Conservation (phyloP, 1,284 basidiomycete genomes). For the Rhodotorula sp. region DNA sequence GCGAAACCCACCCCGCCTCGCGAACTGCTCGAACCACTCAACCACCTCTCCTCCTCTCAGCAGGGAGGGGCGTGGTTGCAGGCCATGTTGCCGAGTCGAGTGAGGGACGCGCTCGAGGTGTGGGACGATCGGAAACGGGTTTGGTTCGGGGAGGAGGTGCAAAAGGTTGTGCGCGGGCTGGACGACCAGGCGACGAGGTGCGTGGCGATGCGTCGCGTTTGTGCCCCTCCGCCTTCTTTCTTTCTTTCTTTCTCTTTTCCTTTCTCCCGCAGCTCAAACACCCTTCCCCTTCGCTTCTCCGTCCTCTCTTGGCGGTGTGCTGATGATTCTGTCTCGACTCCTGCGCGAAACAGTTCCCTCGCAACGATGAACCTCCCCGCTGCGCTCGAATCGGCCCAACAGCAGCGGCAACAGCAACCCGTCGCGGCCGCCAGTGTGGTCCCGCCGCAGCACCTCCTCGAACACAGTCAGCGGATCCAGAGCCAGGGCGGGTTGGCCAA, state of each 20-base stretch:
- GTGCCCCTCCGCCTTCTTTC: too few species aligned
- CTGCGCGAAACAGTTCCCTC: slow-evolving; percentile 58
- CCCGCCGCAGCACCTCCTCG: slow-evolving; percentile 80
- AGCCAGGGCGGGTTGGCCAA: slow-evolving; percentile 70
- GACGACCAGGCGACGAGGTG: slow-evolving; percentile 66
- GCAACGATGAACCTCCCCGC: slow-evolving; percentile 77
- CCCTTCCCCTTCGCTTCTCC: background rate
- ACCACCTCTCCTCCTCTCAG: background rate
- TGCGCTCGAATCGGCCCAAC: slow-evolving; percentile 81
- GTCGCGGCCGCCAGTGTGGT: slow-evolving; percentile 55
- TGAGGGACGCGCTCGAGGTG: slow-evolving; percentile 83
- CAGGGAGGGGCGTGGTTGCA: slow-evolving; percentile 62
- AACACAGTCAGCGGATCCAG: slow-evolving; percentile 82
- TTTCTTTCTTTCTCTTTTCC: background rate
- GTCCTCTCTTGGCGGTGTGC: background rate
- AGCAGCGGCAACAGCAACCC: slow-evolving; percentile 55
- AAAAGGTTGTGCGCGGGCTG: slow-evolving; percentile 60
- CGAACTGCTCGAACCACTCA: slow-evolving; percentile 54
- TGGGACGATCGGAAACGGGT: slow-evolving; percentile 81
- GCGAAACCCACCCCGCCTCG: slow-evolving; percentile 64
- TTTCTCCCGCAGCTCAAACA: background rate
- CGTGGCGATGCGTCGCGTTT: slow-evolving; percentile 44
- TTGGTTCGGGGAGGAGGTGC: slow-evolving; percentile 68
- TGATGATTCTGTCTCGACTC: background rate
- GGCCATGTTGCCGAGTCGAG: slow-evolving; percentile 80